These are phyloP conservation scores for Rhizopogon salebrosus DNA, from an alignment of 768 basidiomycete species.

Conservation along the genomic window DNA sequence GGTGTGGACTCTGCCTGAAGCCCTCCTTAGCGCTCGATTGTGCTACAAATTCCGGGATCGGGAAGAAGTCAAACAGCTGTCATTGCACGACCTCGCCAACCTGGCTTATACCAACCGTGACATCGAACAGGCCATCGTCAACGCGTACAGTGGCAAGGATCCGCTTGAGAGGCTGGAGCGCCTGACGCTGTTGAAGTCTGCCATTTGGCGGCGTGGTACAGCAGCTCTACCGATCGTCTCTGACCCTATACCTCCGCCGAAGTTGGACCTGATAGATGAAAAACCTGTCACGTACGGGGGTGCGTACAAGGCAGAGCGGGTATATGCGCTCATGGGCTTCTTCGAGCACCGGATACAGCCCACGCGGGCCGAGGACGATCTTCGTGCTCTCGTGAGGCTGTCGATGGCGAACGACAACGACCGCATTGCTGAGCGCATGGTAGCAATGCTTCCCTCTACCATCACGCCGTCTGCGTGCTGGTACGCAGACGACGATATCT, in stretches of 20 bases:
- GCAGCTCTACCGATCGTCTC: constrained; percentile 6
- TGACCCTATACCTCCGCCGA: background rate
- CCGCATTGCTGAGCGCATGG: constrained; percentile 17
- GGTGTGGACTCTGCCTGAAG: constrained; percentile 8
- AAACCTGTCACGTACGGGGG: background rate
- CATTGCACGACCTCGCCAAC: constrained; percentile 8
- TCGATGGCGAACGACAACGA: constrained; percentile 21
- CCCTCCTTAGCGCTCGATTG: constrained; percentile 2
- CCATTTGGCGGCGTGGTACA: constrained; percentile 15
- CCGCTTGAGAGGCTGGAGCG: constrained; percentile 12
- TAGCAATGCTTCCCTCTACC: constrained; percentile 10
- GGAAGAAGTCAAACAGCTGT: background rate
- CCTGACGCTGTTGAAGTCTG: constrained; percentile 11
- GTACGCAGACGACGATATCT: constrained; percentile 15
- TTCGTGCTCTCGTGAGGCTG: constrained; percentile 12
- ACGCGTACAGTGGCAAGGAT: constrained; percentile 4
- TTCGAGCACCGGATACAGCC: constrained; percentile 18
- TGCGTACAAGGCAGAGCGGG: constrained; percentile 13
- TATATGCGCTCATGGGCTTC: constrained; percentile 19
- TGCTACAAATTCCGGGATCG: constrained; percentile 6
- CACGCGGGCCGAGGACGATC: constrained; percentile 7
- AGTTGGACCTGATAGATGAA: background rate
- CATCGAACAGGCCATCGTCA: constrained; percentile 11
- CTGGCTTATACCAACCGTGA: constrained; percentile 9
- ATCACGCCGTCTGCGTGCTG: constrained; percentile 6